Evolutionary conservation across 805 yeast species (phyloP), one percentile per base, ranked within the genome.

Genomic region (Candida tallmaniae): DNA sequence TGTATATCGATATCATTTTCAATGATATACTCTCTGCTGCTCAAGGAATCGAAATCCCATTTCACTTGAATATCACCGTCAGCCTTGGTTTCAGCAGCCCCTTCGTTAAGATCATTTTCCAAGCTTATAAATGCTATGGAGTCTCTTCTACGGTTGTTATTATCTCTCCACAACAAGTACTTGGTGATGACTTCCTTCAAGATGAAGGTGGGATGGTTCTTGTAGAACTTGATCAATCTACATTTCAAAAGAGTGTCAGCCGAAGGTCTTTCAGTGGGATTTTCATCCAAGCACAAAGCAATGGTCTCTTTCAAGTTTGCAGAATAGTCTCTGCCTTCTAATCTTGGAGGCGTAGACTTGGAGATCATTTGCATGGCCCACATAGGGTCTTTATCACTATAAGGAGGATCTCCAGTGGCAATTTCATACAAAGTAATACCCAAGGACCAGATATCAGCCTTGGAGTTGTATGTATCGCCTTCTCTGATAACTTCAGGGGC

Each of bases 401-500:
- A 89, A 0, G 99, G 99, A 4, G 99, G 99, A 48, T 86, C 87
- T 0, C 98, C 97, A 0, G 97, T 89, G 7, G 95, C 94, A 44
- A 90, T 81, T 58, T 93, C 99, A 60, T 80, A 93, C 6, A 88
- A 69, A 0, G 98, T 90, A 41, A 93, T 86, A 11, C 99, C 99
- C 31, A 90, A 58, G 0, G 97, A 89, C 99, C 99, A 93, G 6
- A 93, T 85, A 58, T 93, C 99, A 1, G 95, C 98, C 59, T 82
- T 89, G 28, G 81, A 75, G 56, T 85, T 95, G 66, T 93, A 84
- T 6, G 81, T 73, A 11, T 82, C 83, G 26, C 94, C 95, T 57
- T 90, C 97, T 62, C 85, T 74, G 25, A 90, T 90, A 21, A 90
- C 98, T 57, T 90, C 98, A 0, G 98, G 98, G 0, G 98, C 97